Conservation (phyloP, 2,329 filamentous ascomycete genomes). For the Coniella lustricola region DNA sequence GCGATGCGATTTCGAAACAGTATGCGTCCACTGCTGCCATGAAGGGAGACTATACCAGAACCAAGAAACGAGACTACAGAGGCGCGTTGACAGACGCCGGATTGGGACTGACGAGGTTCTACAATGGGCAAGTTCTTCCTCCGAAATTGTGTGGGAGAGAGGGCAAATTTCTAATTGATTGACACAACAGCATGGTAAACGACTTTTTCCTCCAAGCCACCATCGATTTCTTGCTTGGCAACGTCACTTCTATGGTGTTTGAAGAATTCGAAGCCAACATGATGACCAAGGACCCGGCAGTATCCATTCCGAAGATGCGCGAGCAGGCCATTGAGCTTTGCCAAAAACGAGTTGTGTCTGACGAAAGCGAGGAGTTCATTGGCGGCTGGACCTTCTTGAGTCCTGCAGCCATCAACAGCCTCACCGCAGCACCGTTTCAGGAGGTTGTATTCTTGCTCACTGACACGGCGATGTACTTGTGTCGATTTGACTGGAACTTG, state of each 20-base stretch:
- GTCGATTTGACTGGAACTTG: constrained; percentile 87
- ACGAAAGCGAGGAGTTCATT: constrained; percentile 76
- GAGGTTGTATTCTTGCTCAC: constrained; percentile 86
- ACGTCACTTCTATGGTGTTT: constrained; percentile 77
- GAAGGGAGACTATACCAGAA: constrained; percentile 94
- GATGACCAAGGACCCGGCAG: constrained; percentile 85
- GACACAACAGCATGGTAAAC: constrained; percentile 78
- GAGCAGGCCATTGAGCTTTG: constrained; percentile 87
- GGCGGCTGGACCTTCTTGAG: constrained; percentile 85
- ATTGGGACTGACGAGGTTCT: constrained; percentile 72
- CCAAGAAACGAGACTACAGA: constrained; percentile 80
- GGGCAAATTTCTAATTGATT: constrained; percentile 2
- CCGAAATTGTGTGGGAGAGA: constrained; percentile 11
- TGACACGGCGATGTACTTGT: constrained; percentile 77
- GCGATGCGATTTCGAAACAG: constrained; percentile 89
- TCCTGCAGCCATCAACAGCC: constrained; percentile 62
- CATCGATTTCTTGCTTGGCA: constrained; percentile 90
- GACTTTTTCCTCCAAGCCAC: constrained; percentile 95
- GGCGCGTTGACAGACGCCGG: constrained; percentile 89
- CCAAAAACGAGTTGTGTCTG: constrained; percentile 76
- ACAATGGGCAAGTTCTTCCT: constrained; percentile 48
- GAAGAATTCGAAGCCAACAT: constrained; percentile 92
- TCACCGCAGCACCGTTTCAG: constrained; percentile 69
- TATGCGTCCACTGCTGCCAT: constrained; percentile 93
- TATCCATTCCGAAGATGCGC: constrained; percentile 77